Conservation (phyloP, 2,329 filamentous ascomycete genomes). For the Penicillium concentricum region DNA sequence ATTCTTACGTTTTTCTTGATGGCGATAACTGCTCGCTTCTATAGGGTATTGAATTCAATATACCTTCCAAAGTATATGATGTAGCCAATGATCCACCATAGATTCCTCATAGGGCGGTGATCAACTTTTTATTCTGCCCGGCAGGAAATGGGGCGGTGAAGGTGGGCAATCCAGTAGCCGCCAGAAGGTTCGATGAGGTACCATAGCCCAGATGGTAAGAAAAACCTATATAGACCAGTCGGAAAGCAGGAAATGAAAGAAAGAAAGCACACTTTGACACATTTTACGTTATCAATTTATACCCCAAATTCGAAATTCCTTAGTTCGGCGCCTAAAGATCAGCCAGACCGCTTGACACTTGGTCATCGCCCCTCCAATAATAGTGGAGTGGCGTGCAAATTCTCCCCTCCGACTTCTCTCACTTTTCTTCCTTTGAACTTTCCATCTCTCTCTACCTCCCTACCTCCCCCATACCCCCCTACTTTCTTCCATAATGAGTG, state of each 20-base stretch:
- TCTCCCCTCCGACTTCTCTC: slow-evolving; percentile 34
- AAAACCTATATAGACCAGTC: slow-evolving; percentile 15
- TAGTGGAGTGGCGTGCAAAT: slow-evolving; percentile 42
- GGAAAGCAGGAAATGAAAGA: neutral
- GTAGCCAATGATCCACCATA: neutral
- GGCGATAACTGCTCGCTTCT: neutral
- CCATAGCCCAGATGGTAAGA: slow-evolving; percentile 13
- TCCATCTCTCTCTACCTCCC: slow-evolving; percentile 24
- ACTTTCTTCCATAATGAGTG: slow-evolving; percentile 52
- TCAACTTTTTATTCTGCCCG: slow-evolving; percentile 26
- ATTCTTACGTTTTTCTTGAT: neutral
- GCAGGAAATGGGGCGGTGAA: slow-evolving; percentile 25
- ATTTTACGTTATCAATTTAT: neutral
- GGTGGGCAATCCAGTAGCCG: slow-evolving; percentile 28
- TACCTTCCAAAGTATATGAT: neutral
- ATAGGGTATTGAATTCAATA: neutral
- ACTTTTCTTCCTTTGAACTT: slow-evolving; percentile 16
- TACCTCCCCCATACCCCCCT: slow-evolving; percentile 19
- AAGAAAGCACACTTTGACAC: neutral
- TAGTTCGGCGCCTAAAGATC: slow-evolving; percentile 8
- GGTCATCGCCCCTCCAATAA: slow-evolving; percentile 33
- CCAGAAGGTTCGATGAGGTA: slow-evolving; percentile 43
- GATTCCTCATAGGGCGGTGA: slow-evolving; percentile 2
- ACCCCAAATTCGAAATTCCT: slow-evolving; percentile 1
- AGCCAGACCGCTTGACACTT: slow-evolving; percentile 27